Evolutionary conservation across 1,284 basidiomycete species (phyloP).

Genomic region (Porodaedalea pini): DNA sequence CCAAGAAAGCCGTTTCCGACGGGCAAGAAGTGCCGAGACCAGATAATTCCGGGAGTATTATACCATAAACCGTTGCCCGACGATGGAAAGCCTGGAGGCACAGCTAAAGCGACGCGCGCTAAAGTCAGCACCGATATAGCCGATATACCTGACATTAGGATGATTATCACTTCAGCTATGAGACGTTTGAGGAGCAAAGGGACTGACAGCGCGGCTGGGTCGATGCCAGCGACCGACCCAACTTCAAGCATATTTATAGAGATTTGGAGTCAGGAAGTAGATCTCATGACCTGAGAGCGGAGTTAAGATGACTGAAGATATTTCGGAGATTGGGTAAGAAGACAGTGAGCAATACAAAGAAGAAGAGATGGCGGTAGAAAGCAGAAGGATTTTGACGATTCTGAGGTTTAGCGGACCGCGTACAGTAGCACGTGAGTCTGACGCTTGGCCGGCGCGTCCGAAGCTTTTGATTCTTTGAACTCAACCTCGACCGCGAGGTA

Average conservation of each 20-base stretch:
- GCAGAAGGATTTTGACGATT: too few relatives aligned
- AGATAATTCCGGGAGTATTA: conserved; percentile 45
- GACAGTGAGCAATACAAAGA: neutral
- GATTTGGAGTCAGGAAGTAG: neutral
- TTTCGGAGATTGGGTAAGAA: neutral
- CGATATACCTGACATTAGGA: neutral
- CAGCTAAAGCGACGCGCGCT: conserved; percentile 18
- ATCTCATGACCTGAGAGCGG: neutral
- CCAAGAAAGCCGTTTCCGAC: conserved; percentile 72
- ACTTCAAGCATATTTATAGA: neutral
- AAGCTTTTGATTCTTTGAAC: too few relatives aligned
- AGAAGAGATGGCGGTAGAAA: neutral
- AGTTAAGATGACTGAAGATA: neutral
- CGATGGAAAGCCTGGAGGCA: conserved; percentile 55
- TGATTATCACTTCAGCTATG: neutral
- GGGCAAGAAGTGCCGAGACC: conserved; percentile 60
- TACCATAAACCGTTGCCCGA: conserved; percentile 78
- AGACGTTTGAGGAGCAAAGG: neutral
- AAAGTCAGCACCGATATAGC: neutral
- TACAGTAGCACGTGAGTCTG: too few relatives aligned
- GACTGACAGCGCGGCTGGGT: too few relatives aligned
- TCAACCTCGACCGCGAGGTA: too few relatives aligned
- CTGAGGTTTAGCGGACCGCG: too few relatives aligned
- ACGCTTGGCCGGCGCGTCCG: too few relatives aligned
- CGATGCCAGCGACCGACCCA: neutral